phyloP scores from a whole-genome alignment of 108 stramenopile genomes.

The Skeletonema costatum region DNA sequence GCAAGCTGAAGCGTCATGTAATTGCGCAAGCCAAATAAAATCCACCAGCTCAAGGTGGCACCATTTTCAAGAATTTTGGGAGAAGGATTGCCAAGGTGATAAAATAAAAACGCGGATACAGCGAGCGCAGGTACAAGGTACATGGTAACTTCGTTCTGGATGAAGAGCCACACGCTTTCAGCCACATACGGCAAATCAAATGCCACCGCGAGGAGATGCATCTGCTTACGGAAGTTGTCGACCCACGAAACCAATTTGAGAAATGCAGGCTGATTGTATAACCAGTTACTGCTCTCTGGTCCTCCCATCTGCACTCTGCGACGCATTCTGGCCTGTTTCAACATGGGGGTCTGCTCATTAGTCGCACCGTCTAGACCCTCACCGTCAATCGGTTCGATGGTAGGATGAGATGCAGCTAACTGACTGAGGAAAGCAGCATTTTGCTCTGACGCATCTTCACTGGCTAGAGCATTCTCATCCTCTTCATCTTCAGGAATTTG shows the following conservation, averaged over 20 bases:
- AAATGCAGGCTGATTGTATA: not conserved
- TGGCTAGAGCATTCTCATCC: slow-evolving; percentile 3
- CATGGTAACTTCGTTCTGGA: slow-evolving; percentile 21
- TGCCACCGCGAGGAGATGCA: slow-evolving; percentile 25
- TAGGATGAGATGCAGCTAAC: slow-evolving; percentile 21
- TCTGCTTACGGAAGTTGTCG: slow-evolving; percentile 21
- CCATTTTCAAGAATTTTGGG: slow-evolving; percentile 61
- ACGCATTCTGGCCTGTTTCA: slow-evolving; percentile 6
- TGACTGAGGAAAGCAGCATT: slow-evolving; percentile 39
- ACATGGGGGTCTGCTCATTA: slow-evolving; percentile 47
- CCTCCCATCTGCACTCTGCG: not conserved
- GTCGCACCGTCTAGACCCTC: slow-evolving; percentile 7
- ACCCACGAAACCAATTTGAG: slow-evolving; percentile 19
- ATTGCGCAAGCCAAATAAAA: slow-evolving; percentile 67
- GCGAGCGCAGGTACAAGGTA: slow-evolving; percentile 19
- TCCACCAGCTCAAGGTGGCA: slow-evolving; percentile 65
- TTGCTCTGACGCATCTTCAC: not conserved
- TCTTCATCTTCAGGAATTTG: slow-evolving; percentile 42
- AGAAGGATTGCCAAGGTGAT: slow-evolving; percentile 67
- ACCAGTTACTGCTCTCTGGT: not conserved
- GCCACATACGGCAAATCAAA: slow-evolving; percentile 32
- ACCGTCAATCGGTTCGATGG: slow-evolving; percentile 3
- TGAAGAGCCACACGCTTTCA: slow-evolving; percentile 4
- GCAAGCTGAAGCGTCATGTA: slow-evolving; percentile 60
- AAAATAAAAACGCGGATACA: slow-evolving; percentile 44